Conservation (phyloP, 768 basidiomycete species). For the Suillus alpinus region DNA sequence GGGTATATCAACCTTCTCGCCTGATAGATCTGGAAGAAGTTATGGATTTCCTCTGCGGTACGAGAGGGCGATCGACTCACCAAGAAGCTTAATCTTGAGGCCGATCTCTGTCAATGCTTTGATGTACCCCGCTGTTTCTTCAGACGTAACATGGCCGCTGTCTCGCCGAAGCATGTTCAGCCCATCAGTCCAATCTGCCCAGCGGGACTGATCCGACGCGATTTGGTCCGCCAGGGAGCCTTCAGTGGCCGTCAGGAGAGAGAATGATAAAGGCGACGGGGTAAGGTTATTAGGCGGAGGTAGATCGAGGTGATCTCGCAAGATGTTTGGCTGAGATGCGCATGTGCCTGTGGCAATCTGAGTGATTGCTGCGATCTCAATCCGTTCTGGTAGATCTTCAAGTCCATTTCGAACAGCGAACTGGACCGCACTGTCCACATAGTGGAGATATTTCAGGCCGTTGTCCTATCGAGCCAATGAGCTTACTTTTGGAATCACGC, state of each 20-base stretch:
- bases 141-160: conserved; percentile 78
- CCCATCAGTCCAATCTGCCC: conserved; percentile 95
- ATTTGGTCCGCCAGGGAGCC: conserved; percentile 76
- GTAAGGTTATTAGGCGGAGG: conserved; percentile 50
- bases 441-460: conserved; percentile 78
- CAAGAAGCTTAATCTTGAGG: conserved; percentile 84
- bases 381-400: conserved; percentile 84
- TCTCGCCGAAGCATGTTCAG: conserved; percentile 82
- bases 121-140: conserved; percentile 84
- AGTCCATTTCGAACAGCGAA: conserved; percentile 76
- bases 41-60: not conserved
- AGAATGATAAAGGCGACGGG: conserved; percentile 73
- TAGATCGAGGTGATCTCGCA: conserved; percentile 60
- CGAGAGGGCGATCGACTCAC: conserved; percentile 38
- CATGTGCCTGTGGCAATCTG: conserved; percentile 79
- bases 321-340: conserved; percentile 60
- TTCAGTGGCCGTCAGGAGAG: conserved; percentile 66
- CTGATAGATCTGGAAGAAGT: conserved; percentile 69
- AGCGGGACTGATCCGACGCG: conserved; percentile 72
- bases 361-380: conserved; percentile 76
- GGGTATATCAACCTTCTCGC: conserved; percentile 88
- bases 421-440: conserved; percentile 77
- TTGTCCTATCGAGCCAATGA: conserved; percentile 54
- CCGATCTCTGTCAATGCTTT: conserved; percentile 88
- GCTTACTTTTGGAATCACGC: not conserved